Conservation (phyloP, 495 filamentous ascomycete genomes). For the Cercophora samala region DNA sequence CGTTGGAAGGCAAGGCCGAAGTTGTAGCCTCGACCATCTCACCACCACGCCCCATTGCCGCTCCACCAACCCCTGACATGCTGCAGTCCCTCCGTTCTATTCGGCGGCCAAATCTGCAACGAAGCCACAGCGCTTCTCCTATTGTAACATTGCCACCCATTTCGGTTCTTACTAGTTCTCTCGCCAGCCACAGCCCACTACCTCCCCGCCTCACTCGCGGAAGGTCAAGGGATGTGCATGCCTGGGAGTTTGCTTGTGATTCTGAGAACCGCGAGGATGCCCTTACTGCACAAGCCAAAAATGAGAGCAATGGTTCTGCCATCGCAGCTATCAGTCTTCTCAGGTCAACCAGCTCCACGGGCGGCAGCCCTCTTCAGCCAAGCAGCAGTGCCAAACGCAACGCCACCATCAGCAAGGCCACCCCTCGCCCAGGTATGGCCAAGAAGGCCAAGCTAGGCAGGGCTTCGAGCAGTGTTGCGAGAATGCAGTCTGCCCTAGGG, state of each 20-base stretch:
- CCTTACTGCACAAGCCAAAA: constrained; percentile 66
- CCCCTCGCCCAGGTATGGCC: constrained; percentile 46
- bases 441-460: constrained; percentile 65
- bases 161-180: constrained; percentile 58
- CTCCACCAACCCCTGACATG: constrained; percentile 25
- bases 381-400: constrained; percentile 57
- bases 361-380: constrained; percentile 44
- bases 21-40: constrained; percentile 70
- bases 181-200: constrained; percentile 39
- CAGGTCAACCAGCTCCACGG: constrained; percentile 59
- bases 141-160: constrained; percentile 50
- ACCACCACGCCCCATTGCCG: constrained; percentile 52
- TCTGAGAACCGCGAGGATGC: constrained; percentile 63
- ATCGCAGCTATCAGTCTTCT: constrained; percentile 68
- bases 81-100: constrained; percentile 51
- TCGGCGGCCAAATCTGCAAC: constrained; percentile 50
- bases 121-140: constrained; percentile 51
- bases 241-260: constrained; percentile 81
- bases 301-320: constrained; percentile 68
- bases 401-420: constrained; percentile 44
- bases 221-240: constrained; percentile 74
- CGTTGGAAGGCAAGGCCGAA: constrained; percentile 79
- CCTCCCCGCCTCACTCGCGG: constrained; percentile 53
- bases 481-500: constrained; percentile 52
- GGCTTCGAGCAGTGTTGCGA: constrained; percentile 62